phyloP scores from a whole-genome alignment of 305 asterid genomes.

The Rubia tinctorum region DNA sequence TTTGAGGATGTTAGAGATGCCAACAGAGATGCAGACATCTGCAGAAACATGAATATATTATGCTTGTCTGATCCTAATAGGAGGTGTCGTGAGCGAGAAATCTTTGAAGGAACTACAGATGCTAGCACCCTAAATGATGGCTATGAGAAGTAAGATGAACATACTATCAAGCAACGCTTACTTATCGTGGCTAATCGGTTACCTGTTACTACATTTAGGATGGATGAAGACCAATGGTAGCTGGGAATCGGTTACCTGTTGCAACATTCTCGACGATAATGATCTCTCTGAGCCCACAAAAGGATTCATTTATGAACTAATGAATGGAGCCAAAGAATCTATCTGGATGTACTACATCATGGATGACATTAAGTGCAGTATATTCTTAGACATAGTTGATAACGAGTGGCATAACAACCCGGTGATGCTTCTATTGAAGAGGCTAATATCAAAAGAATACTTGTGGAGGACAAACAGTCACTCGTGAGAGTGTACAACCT shows the following conservation, averaged over 20 bases:
- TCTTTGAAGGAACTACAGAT: constrained; percentile 33
- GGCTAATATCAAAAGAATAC: too few relatives aligned
- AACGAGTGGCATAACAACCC: constrained; percentile 81
- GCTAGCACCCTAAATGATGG: constrained; percentile 27
- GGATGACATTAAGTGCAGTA: constrained; percentile 91
- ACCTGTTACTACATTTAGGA: constrained; percentile 80
- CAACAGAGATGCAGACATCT: constrained; percentile 35
- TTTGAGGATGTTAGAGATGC: constrained; percentile 49
- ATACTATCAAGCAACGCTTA: constrained; percentile 51
- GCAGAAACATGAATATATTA: constrained; percentile 30
- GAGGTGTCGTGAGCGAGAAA: constrained; percentile 42
- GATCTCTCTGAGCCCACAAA: constrained; percentile 57
- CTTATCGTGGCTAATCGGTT: constrained; percentile 85
- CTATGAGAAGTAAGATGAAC: constrained; percentile 41
- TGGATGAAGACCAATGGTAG: constrained; percentile 66
- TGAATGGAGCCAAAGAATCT: constrained; percentile 89
- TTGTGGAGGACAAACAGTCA: too few relatives aligned
- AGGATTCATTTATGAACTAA: constrained; percentile 73
- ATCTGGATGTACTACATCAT: constrained; percentile 83
- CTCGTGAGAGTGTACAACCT: too few relatives aligned
- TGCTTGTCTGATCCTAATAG: constrained; percentile 40
- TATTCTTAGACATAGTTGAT: constrained; percentile 78
- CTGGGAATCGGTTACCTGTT: too few relatives aligned
- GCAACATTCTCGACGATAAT: too few relatives aligned
- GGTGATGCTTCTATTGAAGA: too few relatives aligned